These are phyloP conservation scores for Scytalidium sp. DNA, from an alignment of 2,329 filamentous ascomycete genomes.

Conservation along the genomic window DNA sequence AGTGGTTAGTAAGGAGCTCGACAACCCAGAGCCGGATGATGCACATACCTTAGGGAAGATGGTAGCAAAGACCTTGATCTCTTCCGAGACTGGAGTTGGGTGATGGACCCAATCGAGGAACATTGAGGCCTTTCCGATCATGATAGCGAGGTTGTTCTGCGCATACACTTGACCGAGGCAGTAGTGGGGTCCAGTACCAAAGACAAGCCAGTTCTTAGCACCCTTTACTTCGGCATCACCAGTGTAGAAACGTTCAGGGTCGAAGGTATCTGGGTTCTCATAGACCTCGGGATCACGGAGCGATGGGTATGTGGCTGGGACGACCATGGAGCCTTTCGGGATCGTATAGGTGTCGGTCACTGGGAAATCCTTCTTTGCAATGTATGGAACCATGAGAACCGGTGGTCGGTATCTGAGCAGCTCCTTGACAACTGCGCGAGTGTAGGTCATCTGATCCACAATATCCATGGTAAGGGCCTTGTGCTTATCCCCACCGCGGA, in stretches of 20 bases:
- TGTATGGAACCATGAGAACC: conserved; percentile 94
- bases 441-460: conserved; percentile 86
- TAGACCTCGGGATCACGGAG: conserved; percentile 93
- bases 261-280: conserved; percentile 80
- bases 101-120: conserved; percentile 88
- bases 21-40: conserved; percentile 5
- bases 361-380: conserved; percentile 93
- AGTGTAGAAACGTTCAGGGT: conserved; percentile 87
- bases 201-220: conserved; percentile 96
- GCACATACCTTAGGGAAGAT: conserved; percentile 88
- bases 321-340: conserved; percentile 91
- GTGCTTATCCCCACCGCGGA: conserved; percentile 71
- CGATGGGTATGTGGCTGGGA: conserved; percentile 86
- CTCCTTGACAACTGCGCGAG: conserved; percentile 87
- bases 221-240: conserved; percentile 74
- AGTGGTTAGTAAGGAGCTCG: conserved; percentile 10
- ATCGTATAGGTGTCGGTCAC: conserved; percentile 86
- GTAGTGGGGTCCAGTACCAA: conserved; percentile 94
- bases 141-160: conserved; percentile 80
- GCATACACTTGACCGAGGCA: conserved; percentile 94
- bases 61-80: conserved; percentile 97
- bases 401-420: conserved; percentile 91
- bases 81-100: conserved; percentile 77
- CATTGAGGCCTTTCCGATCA: conserved; percentile 87
- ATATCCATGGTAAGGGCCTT: conserved; percentile 75